Conservation (phyloP, 805 yeast species). For the Diddensiella transvaalensis region DNA sequence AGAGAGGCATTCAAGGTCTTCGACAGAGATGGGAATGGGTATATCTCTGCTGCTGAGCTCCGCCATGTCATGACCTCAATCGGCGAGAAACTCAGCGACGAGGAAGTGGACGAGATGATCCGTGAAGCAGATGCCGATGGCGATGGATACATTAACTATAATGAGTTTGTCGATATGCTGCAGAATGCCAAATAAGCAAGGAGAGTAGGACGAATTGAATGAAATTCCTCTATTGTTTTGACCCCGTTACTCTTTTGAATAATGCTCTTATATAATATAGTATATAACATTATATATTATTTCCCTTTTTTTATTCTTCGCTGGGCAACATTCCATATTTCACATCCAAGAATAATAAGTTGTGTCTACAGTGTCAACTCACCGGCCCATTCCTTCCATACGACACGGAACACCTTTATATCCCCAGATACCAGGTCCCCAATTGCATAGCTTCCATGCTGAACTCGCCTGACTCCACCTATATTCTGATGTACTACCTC, state of each 20-base stretch:
- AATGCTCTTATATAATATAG: not conserved
- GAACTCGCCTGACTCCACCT: conserved; percentile 31
- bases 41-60: conserved; percentile 92
- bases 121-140: conserved; percentile 81
- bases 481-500: conserved; percentile 32
- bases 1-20: conserved; percentile 98
- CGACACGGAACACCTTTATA: conserved; percentile 32
- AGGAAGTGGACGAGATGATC: conserved; percentile 96
- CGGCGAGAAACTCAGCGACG: conserved; percentile 94
- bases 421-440: conserved; percentile 29
- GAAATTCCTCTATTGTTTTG: no score
- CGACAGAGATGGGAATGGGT: conserved; percentile 91
- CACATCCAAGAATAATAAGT: no score
- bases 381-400: conserved; percentile 33
- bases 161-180: conserved; percentile 90
- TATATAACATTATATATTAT: not conserved
- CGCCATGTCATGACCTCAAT: conserved; percentile 96
- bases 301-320: not conserved
- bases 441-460: conserved; percentile 29
- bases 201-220: no score
- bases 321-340: not conserved
- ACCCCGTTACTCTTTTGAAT: not conserved
- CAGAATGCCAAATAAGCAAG: conserved; percentile 5
- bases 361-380: conserved; percentile 14
- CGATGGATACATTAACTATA: conserved; percentile 95